Percentiles rank a stretch among this genome's conserved stretches.
phyloP scores from a whole-genome alignment of 371 early-diverging fungal genomes.

The Haplosporangium sp. region DNA sequence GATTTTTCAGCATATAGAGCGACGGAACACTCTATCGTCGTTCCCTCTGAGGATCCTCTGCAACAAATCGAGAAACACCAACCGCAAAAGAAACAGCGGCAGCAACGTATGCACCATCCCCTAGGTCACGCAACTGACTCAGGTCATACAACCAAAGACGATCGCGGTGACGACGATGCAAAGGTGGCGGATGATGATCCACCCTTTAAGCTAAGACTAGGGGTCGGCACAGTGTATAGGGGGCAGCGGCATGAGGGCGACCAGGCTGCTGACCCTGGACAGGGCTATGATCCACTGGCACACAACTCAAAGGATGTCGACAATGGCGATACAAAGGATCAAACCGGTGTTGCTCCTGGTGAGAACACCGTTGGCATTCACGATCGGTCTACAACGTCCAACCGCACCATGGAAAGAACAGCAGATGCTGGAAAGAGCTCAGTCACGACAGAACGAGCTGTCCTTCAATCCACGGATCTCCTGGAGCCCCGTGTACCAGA shows the following conservation, averaged over 20 bases:
- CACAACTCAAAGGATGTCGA: background rate
- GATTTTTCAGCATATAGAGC: background rate
- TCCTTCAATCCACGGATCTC: background rate
- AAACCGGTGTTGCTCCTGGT: background rate
- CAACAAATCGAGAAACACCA: conserved; percentile 2
- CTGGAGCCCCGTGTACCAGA: background rate
- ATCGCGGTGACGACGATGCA: conserved; percentile 2
- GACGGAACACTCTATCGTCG: background rate
- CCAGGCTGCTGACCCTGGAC: too few species aligned
- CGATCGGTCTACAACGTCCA: background rate
- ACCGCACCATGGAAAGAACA: background rate
- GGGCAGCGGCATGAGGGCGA: too few species aligned
- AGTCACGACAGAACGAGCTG: background rate
- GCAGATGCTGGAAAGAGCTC: background rate
- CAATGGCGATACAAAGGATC: conserved; percentile 1
- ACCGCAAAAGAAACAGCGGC: background rate
- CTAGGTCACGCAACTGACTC: conserved; percentile 17
- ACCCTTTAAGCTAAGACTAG: too few species aligned
- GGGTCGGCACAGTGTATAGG: too few species aligned
- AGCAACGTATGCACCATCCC: conserved; percentile 19
- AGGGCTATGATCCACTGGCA: too few species aligned
- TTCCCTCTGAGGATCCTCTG: background rate
- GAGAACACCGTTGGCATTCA: background rate
- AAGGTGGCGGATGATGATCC: background rate
- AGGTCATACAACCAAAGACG: conserved; percentile 5